Evolutionary conservation across 2,329 filamentous ascomycete species (phyloP).

Genomic region (Trichoderma arundinaceum): DNA sequence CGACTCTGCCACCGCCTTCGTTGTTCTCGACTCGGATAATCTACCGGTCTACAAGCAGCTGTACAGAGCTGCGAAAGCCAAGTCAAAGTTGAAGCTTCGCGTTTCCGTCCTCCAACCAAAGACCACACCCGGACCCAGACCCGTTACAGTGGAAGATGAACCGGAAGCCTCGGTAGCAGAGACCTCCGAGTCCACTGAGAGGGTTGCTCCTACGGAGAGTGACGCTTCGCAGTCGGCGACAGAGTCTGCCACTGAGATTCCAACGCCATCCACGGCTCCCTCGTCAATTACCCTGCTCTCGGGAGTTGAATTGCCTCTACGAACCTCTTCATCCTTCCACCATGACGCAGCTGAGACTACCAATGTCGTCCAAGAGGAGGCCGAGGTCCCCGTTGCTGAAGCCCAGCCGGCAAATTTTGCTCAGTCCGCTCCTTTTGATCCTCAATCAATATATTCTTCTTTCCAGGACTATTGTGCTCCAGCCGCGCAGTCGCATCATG

Average conservation of each 20-base stretch:
- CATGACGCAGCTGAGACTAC: background rate
- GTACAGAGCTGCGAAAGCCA: slow-evolving; percentile 94
- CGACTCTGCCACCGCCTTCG: slow-evolving; percentile 83
- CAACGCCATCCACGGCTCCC: slow-evolving; percentile 1
- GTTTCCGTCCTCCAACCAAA: slow-evolving; percentile 58
- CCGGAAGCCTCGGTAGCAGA: slow-evolving; percentile 40
- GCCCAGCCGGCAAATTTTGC: slow-evolving; percentile 30
- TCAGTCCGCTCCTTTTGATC: slow-evolving; percentile 9
- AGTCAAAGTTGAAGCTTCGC: slow-evolving; percentile 92
- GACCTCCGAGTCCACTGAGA: slow-evolving; percentile 29
- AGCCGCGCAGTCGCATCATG: background rate
- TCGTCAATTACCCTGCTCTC: slow-evolving; percentile 21
- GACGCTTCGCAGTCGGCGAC: slow-evolving; percentile 8
- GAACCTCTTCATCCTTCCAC: background rate
- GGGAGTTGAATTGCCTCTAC: slow-evolving; percentile 22
- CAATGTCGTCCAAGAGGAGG: slow-evolving; percentile 25
- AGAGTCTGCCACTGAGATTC: slow-evolving; percentile 4
- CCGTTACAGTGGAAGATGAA: slow-evolving; percentile 59
- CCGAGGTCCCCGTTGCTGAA: slow-evolving; percentile 7
- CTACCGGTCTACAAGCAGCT: slow-evolving; percentile 92
- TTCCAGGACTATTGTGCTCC: slow-evolving; percentile 19
- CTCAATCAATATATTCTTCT: slow-evolving; percentile 12
- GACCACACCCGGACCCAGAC: slow-evolving; percentile 45
- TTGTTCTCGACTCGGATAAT: slow-evolving; percentile 79
- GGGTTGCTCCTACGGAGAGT: slow-evolving; percentile 7